phyloP scores from a whole-genome alignment of 169 alveolate species.

The Plasmodium chabaudi region DNA sequence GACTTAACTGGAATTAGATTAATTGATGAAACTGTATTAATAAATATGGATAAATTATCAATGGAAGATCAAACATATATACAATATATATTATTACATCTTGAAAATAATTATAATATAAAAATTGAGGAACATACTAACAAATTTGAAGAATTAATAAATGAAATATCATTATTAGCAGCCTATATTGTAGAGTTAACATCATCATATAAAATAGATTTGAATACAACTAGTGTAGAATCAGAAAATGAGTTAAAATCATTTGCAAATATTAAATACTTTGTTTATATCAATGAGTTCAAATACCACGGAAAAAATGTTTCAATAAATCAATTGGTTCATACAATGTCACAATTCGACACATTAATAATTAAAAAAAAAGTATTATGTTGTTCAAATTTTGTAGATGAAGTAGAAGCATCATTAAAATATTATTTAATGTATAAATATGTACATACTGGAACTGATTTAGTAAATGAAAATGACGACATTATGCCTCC shows the following conservation, averaged over 20 bases:
- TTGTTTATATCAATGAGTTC: constrained; percentile 55
- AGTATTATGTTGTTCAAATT: constrained; percentile 65
- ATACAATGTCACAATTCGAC: constrained; percentile 3
- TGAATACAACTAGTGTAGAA: too few relatives aligned
- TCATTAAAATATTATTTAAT: constrained; percentile 27
- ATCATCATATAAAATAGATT: constrained; percentile 32
- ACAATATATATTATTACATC: neutral
- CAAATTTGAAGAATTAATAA: constrained; percentile 17
- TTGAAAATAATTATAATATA: constrained; percentile 14
- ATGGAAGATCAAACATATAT: constrained; percentile 3
- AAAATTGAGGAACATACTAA: constrained; percentile 22
- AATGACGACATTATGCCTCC: neutral
- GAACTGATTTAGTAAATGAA: neutral
- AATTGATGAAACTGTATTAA: constrained; percentile 19
- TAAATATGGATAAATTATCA: constrained; percentile 1
- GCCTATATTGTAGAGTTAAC: constrained; percentile 72
- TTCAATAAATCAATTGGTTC: constrained; percentile 6
- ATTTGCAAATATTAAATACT: constrained; percentile 47
- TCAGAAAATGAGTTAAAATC: neutral
- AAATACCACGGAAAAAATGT: neutral
- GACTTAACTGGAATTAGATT: constrained; percentile 63
- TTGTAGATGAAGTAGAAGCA: constrained; percentile 62
- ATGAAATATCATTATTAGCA: constrained; percentile 50
- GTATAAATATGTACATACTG: constrained; percentile 24
- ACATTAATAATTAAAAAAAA: constrained; percentile 44